Base-by-base conservation (phyloP, 495 filamentous ascomycete species). In the Penicillium waksmanii region DNA sequence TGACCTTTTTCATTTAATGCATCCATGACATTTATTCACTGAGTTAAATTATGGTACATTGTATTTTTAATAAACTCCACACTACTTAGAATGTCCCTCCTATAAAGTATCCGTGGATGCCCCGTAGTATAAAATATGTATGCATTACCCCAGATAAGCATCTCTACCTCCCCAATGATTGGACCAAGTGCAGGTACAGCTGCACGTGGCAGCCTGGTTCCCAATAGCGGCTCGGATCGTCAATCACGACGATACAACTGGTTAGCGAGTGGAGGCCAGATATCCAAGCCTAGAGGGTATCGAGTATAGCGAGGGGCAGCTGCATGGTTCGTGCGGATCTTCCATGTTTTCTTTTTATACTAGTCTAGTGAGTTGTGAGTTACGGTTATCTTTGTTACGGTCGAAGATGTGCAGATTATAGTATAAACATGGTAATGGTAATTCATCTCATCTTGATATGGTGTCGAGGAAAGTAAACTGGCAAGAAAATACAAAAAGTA, bases 361-460 rank as follows among this genome's bases (percentile, higher is more conserved):
- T 31, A n/a, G n/a, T n/a, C 8, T 31, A 5, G 42, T 13, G 42
- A 13, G n/a, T 1, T 10, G 6, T 1, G 27, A 31, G 27, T 4
- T 31, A 31, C 5, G 27, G 6, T 31, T 31, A 38, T 38, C 9
- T 38, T 38, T 13, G 11, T n/a, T 38, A 38, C 15, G 10, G 36
- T n/a, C 11, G 11, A 38, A n/a, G 8, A n/a, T 38, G 5, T 38
- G 15, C 11, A 38, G 15, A 9, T 9, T 38, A 38, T 13, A 38
- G 36, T 13, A 4, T 31, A 31, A 31, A 31, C 6, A 31, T 31
- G 25, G 27, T 31, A 31, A 31, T 31, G 27, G 27, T 31, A 31
- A 34, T 35, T 51, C 49, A 51, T 51, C 27, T 51, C 17, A 47
- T 53, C 52, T 25, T 51, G 57, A 59, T 48, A 47, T 34, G 35